A percentile compares a stretch with the other conserved stretches of the same genome.
These are phyloP conservation scores for Fusarium domesticum DNA, from an alignment of 2,329 filamentous ascomycete species.

Conservation along the genomic window DNA sequence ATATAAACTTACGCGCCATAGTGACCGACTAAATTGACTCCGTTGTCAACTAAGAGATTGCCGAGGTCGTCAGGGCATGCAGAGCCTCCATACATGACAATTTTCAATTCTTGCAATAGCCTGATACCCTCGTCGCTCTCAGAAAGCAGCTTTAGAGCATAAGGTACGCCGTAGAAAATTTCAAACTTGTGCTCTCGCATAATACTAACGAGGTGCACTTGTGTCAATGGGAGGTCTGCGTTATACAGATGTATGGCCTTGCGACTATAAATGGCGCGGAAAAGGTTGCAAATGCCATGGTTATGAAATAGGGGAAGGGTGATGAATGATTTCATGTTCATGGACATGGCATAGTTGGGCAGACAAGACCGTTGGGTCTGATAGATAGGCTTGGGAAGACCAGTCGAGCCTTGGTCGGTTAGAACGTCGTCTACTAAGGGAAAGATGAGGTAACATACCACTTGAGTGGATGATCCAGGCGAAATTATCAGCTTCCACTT, in stretches of 20 bases:
- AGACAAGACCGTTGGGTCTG: constrained; percentile 52
- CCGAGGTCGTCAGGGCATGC: constrained; percentile 59
- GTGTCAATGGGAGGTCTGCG: constrained; percentile 52
- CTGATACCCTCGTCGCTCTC: constrained; percentile 55
- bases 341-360: constrained; percentile 42
- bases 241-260: constrained; percentile 54
- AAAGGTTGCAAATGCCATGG: constrained; percentile 54
- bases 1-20: constrained; percentile 50
- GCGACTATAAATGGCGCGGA: constrained; percentile 48
- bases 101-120: constrained; percentile 43
- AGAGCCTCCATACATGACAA: constrained; percentile 57
- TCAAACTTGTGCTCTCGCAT: constrained; percentile 43
- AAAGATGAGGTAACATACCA: constrained; percentile 25
- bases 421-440: constrained; percentile 27
- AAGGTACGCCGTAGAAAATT: constrained; percentile 61
- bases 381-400: constrained; percentile 60
- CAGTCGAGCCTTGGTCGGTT: constrained; percentile 49
- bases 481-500: constrained; percentile 25
- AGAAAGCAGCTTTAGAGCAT: constrained; percentile 60
- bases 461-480: constrained; percentile 36
- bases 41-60: constrained; percentile 48
- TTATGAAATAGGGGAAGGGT: constrained; percentile 58
- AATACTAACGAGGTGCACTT: constrained; percentile 42
- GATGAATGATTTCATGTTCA: constrained; percentile 47
- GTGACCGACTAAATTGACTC: constrained; percentile 54